Evolutionary conservation across 176 grass and related monocot species (phyloP), one percentile per base, ranked within the genome.

Genomic region (Oryza glumipatula): DNA sequence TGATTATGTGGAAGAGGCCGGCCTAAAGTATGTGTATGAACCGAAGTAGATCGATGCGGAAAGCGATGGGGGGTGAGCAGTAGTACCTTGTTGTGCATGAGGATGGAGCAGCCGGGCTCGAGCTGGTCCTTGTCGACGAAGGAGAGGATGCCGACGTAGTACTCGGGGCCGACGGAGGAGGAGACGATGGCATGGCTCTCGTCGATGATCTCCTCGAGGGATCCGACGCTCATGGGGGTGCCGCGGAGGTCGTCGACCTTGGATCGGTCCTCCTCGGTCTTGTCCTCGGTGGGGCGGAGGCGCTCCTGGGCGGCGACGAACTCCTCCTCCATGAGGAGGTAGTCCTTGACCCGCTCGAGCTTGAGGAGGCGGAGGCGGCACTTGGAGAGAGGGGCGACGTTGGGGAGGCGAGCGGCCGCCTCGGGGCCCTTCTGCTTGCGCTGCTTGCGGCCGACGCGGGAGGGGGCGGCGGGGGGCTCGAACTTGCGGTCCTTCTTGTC

Each of bases 91-190:
- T 96, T 96, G 84, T 96, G 94, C 94, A 96, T 96, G 39, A 96
- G 86, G 76, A 96, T 96, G 51, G 94, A 83, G 81, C 94, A 96
- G 1, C 94, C 94, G 1, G 94, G 94, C 81, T 96, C 94, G 14
- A 96, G 94, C 84, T 96, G 94, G 84, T 96, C 94, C 86, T 96
- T 96, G 82, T 96, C 94, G 67, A 96, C 91, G 76, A 96, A 93
- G 9, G 94, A 96, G 2, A 96, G 82, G 47, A 96, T 96, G 13
- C 94, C 83, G 8, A 96, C 94, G 49, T 96, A 96, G 86, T 96
- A 96, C 86, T 96, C 94, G 41, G 94, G 94, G 3, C 94, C 94
- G 47, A 96, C 94, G 47, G 94, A 96, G 28, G 91, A 93, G 1
- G 91, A 93, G 23, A 96, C 94, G 61, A 96, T 96, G 13, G 94